Evolutionary conservation across 192 early-diverging fungal species (phyloP), one percentile per base, ranked within the genome.

Genomic region (Mortierella claussenii): DNA sequence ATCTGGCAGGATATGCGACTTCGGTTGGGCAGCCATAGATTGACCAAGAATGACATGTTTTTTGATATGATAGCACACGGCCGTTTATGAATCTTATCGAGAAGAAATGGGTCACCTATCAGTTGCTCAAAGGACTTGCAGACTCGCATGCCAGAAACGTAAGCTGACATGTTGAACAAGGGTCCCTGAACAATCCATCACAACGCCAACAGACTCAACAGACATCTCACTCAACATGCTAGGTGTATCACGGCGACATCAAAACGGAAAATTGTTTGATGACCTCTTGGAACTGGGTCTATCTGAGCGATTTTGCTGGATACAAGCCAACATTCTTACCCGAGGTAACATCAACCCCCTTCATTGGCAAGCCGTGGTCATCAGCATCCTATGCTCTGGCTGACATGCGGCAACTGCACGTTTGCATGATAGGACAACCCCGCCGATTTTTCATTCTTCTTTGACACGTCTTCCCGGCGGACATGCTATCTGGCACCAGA

Each of bases 401-500:
- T n/a, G n/a, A n/a, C n/a, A n/a, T n/a, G n/a, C n/a, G n/a, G n/a
- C n/a, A n/a, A n/a, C n/a, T 31, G 12, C 17, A 11, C 28, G 26
- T 23, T 24, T 15, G 1, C 23, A 26, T 21, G 37, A 37, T 63
- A 93, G 81, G 96, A 98, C 78, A 95, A 98, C 61, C 97, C 97
- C 0, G 93, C 94, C 15, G 92, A 97, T 60, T 99, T 97, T 73
- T 94, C 93, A 4, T 98, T 95, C 79, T 99, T 95, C 70, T 99
- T 99, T 80, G 97, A 99, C 80, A 90, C 94, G 24, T 92, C 95
- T 10, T 84, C 89, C 4, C 85, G 97, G 36, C 84, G 96, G 53
- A 92, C 88, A 47, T 99, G 97, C 78, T 99, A 96, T 79, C 79
- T 99, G 26, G 96, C 97, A 23, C 96, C 97, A 2, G 97, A 99